Evolutionary conservation across 495 filamentous ascomycete genomes (phyloP).

Genomic region (Massariosphaeria phaeospora): DNA sequence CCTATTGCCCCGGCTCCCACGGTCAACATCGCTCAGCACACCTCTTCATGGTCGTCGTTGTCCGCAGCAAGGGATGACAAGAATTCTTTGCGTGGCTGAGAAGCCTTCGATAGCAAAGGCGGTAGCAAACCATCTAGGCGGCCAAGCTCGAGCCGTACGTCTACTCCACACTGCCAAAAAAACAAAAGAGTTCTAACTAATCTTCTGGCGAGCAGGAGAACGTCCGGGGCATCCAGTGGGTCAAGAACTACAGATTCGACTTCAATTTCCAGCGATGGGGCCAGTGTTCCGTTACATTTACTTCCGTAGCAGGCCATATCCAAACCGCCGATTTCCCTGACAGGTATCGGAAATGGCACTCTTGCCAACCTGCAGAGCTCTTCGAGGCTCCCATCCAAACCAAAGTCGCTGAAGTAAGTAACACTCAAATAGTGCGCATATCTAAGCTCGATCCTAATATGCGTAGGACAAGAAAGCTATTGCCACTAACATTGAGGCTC

Average conservation of each 20-base stretch:
- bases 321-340: conserved; percentile 64
- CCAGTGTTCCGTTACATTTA: conserved; percentile 80
- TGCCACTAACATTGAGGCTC: conserved; percentile 73
- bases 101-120: conserved; percentile 96
- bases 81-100: conserved; percentile 89
- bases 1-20: not conserved
- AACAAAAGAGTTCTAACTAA: not conserved
- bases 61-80: conserved; percentile 25
- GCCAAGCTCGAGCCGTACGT: conserved; percentile 64
- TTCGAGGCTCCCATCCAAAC: conserved; percentile 77
- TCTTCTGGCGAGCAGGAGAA: conserved; percentile 46
- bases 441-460: conserved; percentile 10
- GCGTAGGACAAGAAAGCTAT: conserved; percentile 70
- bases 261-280: conserved; percentile 88
- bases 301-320: conserved; percentile 82
- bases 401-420: conserved; percentile 57
- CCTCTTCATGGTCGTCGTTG: not conserved
- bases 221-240: conserved; percentile 62
- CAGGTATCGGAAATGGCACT: conserved; percentile 70
- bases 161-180: not conserved
- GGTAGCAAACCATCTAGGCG: conserved; percentile 81
- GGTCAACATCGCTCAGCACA: not conserved
- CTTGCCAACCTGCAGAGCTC: conserved; percentile 68
- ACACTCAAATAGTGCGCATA: not conserved
- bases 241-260: conserved; percentile 91